Percentiles rank a stretch among this genome's conserved stretches.
Conservation (phyloP, 129 eudicot genomes). For the Arctium minus region DNA sequence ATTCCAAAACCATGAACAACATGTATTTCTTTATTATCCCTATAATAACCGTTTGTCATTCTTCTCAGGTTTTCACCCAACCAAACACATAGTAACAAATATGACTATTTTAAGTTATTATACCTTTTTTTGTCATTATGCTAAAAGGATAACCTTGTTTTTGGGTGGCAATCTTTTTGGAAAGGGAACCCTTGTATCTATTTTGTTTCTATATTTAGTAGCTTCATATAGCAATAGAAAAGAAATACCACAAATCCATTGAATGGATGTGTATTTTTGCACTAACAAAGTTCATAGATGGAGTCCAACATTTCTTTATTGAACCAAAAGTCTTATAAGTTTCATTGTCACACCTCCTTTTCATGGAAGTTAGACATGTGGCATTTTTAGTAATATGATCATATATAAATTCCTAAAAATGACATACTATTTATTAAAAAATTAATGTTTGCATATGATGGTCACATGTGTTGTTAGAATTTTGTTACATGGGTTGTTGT, state of each 20-base stretch:
- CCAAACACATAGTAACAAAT: background rate
- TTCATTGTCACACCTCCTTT: constrained; percentile 38
- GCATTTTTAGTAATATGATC: background rate
- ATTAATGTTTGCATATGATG: constrained; percentile 31
- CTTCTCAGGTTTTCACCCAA: background rate
- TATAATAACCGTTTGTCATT: background rate
- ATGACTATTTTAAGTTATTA: background rate
- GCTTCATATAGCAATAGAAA: background rate
- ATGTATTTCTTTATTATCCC: background rate
- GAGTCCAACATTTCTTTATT: constrained; percentile 20
- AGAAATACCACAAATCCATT: constrained; percentile 1
- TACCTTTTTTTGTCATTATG: background rate
- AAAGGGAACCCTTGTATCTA: constrained; percentile 26
- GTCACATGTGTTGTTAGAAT: constrained; percentile 33
- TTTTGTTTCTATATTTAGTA: constrained; percentile 13
- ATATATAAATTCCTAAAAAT: constrained; percentile 4
- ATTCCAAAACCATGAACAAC: background rate
- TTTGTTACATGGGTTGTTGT: constrained; percentile 17
- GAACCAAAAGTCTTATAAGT: constrained; percentile 27
- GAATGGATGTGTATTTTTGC: constrained; percentile 17
- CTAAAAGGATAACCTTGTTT: constrained; percentile 6
- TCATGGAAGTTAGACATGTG: constrained; percentile 31
- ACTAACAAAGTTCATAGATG: constrained; percentile 29
- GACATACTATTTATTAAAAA: constrained; percentile 13
- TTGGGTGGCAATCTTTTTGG: constrained; percentile 24